Base-by-base conservation (phyloP, 2,329 filamentous ascomycete genomes). In the Cladosporium sphaerospermum region DNA sequence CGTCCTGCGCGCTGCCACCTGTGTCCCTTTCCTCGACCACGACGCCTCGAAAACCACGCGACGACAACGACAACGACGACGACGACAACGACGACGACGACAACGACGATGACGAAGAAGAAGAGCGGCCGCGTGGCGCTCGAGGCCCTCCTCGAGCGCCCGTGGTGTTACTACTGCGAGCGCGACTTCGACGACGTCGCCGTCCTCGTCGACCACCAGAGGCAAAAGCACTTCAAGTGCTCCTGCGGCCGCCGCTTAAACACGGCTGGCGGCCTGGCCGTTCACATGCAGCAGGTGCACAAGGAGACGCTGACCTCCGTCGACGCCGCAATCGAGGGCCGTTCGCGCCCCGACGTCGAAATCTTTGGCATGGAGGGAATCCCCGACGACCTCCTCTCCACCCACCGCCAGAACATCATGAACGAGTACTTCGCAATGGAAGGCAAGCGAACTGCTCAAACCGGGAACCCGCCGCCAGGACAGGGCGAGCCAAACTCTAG, bases 101-200 rank as follows among this genome's bases (percentile, higher is more conserved):
- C 36, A 6, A 39, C 11, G 13, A 28, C 23, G 7, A 39, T 39
- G 36, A 14, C 36, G 36, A 51, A 51, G 19, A 51, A 51, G 19
- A 43, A 44, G 32, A 32, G 18, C 16, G n/a, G 23, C 61, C 85
- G 89, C 67, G 88, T 89, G 58, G 84, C 91, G 64, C 78, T 96
- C 62, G 88, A 97, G 75, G 90, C 97, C 73, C 78, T 96, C 62
- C 81, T 99, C 57, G 76, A 78, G 61, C 86, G 91, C 54, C 87
- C 92, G 46, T 97, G 91, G 91, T 99, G 93, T 76, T 99, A 96
- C 75, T 99, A 99, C 77, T 99, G 93, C 85, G 93, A 99, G 73
- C 88, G 92, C 75, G 92, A 97, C 73, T 99, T 97, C 69, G 91
- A 97, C 71, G 93, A 99, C 70, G 72, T 96, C 44, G 96, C 96